Evolutionary conservation across 108 stramenopile species (phyloP).

Genomic region (Skeletonema potamos): DNA sequence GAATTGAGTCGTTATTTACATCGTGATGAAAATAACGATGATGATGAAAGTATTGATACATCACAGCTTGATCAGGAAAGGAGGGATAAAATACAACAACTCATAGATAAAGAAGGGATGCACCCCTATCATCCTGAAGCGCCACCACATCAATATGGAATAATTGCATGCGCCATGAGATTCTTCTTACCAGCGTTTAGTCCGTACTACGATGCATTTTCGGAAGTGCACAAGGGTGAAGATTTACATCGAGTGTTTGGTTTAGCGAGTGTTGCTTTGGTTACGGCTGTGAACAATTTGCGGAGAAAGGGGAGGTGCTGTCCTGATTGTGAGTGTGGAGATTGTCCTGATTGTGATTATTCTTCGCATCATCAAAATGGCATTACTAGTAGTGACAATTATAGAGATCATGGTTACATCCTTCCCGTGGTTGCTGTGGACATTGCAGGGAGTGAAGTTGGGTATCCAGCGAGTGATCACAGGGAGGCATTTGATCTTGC

Average conservation of each 20-base stretch:
- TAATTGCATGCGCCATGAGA: constrained; percentile 42
- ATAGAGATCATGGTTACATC: constrained; percentile 12
- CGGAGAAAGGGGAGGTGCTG: constrained; percentile 20
- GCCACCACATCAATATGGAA: constrained; percentile 40
- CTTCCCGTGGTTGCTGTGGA: constrained; percentile 37
- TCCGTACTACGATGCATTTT: constrained; percentile 37
- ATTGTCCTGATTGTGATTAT: constrained; percentile 2
- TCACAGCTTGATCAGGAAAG: not conserved
- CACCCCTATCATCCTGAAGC: constrained; percentile 38
- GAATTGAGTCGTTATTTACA: not conserved
- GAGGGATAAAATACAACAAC: constrained; percentile 2
- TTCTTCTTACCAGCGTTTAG: constrained; percentile 32
- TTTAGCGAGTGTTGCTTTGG: constrained; percentile 34
- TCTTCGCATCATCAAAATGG: not conserved
- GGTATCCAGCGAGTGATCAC: constrained; percentile 37
- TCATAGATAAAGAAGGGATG: not conserved
- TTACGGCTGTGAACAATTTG: constrained; percentile 35
- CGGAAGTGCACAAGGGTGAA: constrained; percentile 42
- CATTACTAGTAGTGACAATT: not conserved
- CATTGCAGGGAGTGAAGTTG: constrained; percentile 32
- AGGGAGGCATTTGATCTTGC: constrained; percentile 38
- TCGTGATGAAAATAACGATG: not conserved
- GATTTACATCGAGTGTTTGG: constrained; percentile 38
- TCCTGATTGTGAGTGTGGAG: constrained; percentile 13
- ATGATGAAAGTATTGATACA: not conserved